phyloP scores from a whole-genome alignment of 192 early-diverging fungal genomes.

The Umbelopsis sp. region DNA sequence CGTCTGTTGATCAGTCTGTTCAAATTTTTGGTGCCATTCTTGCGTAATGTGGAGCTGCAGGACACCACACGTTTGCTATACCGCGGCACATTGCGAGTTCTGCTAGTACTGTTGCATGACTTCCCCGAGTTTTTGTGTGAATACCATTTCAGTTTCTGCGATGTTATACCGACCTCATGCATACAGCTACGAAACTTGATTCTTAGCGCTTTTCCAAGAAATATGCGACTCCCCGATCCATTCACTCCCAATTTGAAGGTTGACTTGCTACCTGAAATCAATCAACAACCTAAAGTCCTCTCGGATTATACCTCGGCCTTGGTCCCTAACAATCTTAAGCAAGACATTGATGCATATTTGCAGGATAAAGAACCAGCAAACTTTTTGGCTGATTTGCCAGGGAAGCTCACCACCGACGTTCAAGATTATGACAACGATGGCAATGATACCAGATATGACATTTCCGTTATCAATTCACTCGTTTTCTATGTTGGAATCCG shows the following conservation, averaged over 20 bases:
- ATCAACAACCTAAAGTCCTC: conserved; percentile 81
- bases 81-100: conserved; percentile 84
- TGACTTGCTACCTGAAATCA: conserved; percentile 86
- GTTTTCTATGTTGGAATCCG: conserved; percentile 87
- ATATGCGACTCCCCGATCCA: conserved; percentile 96
- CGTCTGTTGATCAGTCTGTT: conserved; percentile 82
- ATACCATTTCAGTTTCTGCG: conserved; percentile 89
- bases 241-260: conserved; percentile 95
- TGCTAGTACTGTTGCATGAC: conserved; percentile 93
- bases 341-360: conserved; percentile 76
- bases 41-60: conserved; percentile 68
- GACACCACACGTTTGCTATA: conserved; percentile 85
- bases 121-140: conserved; percentile 97
- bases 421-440: conserved; percentile 40
- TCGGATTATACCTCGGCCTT: conserved; percentile 82
- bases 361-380: conserved; percentile 49
- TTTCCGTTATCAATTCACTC: conserved; percentile 81
- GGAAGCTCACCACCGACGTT: conserved; percentile 50
- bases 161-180: conserved; percentile 88
- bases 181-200: conserved; percentile 96
- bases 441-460: conserved; percentile 68
- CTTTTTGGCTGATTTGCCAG: conserved; percentile 63
- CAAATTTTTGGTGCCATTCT: conserved; percentile 85
- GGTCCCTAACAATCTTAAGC: conserved; percentile 62
- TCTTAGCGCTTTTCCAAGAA: conserved; percentile 93